These are phyloP conservation scores for Aureobasidium namibiae DNA, from an alignment of 2,329 filamentous ascomycete species.

Conservation along the genomic window DNA sequence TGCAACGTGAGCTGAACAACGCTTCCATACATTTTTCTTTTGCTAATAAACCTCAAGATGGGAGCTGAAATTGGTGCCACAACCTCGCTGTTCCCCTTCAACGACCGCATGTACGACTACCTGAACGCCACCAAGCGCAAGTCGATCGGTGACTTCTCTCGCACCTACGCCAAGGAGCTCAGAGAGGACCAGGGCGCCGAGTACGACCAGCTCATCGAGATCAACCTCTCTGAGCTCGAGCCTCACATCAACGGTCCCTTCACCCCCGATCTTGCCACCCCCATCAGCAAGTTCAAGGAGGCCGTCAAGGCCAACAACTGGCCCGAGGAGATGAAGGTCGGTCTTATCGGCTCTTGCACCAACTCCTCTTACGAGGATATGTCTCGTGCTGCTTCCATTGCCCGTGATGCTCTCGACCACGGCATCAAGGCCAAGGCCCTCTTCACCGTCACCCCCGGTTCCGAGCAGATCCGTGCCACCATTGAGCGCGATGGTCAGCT, in stretches of 20 bases:
- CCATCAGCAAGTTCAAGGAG: constrained; percentile 94
- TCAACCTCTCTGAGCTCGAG: constrained; percentile 91
- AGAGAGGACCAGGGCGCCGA: constrained; percentile 81
- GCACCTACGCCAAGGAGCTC: constrained; percentile 76
- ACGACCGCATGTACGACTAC: constrained; percentile 96
- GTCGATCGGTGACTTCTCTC: constrained; percentile 84
- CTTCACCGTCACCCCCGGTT: constrained; percentile 93
- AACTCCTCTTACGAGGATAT: constrained; percentile 88
- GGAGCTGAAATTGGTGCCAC: constrained; percentile 71
- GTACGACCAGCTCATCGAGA: constrained; percentile 93
- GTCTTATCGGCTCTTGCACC: constrained; percentile 96
- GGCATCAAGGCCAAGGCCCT: constrained; percentile 88
- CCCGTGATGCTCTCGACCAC: constrained; percentile 80
- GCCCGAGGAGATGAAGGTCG: constrained; percentile 94
- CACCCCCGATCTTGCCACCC: constrained; percentile 94
- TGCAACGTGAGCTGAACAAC: constrained; percentile 37
- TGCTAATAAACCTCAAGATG: constrained; percentile 12
- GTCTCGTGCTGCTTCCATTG: constrained; percentile 86
- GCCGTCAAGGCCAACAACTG: constrained; percentile 90
- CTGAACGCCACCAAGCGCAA: constrained; percentile 82
- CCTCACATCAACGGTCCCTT: constrained; percentile 98
- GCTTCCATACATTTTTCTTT: constrained; percentile 26
- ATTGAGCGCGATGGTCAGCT: constrained; percentile 87
- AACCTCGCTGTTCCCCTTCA: constrained; percentile 94
- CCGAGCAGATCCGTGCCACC: constrained; percentile 92